These are phyloP conservation scores for Gymnopilus dilepis DNA, from an alignment of 768 basidiomycete species.

Conservation along the genomic window DNA sequence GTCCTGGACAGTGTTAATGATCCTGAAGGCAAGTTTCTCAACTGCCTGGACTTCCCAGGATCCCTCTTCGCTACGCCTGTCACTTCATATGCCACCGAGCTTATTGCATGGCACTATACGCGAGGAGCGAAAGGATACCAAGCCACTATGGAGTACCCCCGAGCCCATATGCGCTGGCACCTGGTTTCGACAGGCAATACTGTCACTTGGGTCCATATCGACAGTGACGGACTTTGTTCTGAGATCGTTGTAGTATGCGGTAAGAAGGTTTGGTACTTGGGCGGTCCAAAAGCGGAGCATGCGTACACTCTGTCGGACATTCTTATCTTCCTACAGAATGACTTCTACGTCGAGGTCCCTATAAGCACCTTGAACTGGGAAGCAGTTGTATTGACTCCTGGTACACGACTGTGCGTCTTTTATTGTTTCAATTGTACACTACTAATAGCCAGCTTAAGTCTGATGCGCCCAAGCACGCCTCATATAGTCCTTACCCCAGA, in stretches of 20 bases:
- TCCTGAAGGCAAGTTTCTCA: not conserved
- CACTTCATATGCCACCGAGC: not conserved
- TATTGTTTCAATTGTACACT: not conserved
- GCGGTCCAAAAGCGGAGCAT: not conserved
- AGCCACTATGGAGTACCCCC: not conserved
- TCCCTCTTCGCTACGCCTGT: not conserved
- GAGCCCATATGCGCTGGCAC: not conserved
- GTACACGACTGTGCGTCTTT: not conserved
- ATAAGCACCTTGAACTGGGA: not conserved
- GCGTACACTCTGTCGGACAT: not conserved
- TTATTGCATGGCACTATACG: not conserved
- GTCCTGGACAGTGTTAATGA: not conserved
- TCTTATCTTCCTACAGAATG: not conserved
- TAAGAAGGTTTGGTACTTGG: not conserved
- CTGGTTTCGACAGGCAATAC: not conserved
- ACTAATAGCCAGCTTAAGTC: too few relatives aligned
- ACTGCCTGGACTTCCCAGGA: not conserved
- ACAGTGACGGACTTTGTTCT: not conserved
- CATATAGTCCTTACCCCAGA: constrained; percentile 7
- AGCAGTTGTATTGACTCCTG: not conserved
- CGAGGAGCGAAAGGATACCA: not conserved
- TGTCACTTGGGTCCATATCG: not conserved
- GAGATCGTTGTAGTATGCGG: not conserved
- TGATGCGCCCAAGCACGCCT: constrained; percentile 7
- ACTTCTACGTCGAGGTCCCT: not conserved